phyloP scores from a whole-genome alignment of 805 yeast genomes.

The Pichia paraexigua region DNA sequence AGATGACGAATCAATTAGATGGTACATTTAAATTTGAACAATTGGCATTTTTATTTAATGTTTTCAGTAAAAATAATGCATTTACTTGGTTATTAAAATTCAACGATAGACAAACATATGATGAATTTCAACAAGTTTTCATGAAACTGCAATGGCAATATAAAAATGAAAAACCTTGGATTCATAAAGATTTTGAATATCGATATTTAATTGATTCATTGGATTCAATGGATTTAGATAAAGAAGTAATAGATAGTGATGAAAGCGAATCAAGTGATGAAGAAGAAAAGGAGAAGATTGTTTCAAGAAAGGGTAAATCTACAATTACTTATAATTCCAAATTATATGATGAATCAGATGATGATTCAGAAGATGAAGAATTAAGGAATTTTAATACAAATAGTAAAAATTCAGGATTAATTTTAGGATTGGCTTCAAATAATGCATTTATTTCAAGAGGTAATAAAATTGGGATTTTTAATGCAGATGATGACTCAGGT shows the following conservation, averaged over 20 bases:
- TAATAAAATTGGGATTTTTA: constrained; percentile 72
- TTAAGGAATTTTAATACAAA: constrained; percentile 21
- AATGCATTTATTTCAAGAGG: constrained; percentile 78
- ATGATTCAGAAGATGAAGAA: constrained; percentile 30
- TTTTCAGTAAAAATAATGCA: constrained; percentile 32
- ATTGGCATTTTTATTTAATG: constrained; percentile 59
- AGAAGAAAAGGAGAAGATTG: constrained; percentile 19
- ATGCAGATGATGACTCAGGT: constrained; percentile 39
- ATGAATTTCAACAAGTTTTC: constrained; percentile 44
- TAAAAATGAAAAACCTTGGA: constrained; percentile 44
- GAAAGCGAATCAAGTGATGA: constrained; percentile 14
- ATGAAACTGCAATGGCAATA: constrained; percentile 55
- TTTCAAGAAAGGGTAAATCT: neutral
- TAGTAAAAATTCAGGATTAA: constrained; percentile 49
- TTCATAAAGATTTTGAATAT: constrained; percentile 36
- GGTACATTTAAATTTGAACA: constrained; percentile 58
- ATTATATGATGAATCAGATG: constrained; percentile 31
- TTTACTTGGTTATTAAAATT: constrained; percentile 63
- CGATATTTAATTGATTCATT: constrained; percentile 51
- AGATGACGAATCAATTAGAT: constrained; percentile 43
- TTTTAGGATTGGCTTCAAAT: constrained; percentile 62
- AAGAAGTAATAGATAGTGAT: neutral
- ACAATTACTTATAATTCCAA: neutral
- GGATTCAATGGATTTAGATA: constrained; percentile 27
- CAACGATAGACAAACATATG: constrained; percentile 30